Conservation (phyloP, 1,284 basidiomycete species). For the Cutaneotrichosporon curvatum region DNA sequence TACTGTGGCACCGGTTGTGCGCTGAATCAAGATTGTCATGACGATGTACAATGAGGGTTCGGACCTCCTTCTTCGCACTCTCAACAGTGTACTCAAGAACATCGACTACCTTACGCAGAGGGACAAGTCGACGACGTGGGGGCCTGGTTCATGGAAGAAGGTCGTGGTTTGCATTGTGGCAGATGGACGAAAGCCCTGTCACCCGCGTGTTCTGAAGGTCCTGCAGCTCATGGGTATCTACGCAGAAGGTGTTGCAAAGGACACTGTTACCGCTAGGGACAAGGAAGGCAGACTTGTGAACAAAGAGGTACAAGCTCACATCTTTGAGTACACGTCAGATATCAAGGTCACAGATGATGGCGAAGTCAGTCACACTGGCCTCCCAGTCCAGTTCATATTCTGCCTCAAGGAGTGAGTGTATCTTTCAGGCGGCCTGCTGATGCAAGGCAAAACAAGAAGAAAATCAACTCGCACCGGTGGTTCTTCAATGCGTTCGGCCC, state of each 20-base stretch:
- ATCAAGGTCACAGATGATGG: slow-evolving; percentile 62
- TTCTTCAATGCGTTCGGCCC: slow-evolving; percentile 76
- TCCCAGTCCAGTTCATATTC: slow-evolving; percentile 86
- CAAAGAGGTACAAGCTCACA: slow-evolving; percentile 88
- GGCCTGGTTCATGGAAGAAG: slow-evolving; percentile 89
- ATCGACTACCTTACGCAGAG: slow-evolving; percentile 75
- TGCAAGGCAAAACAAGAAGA: slow-evolving; percentile 67
- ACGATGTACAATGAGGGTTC: slow-evolving; percentile 96
- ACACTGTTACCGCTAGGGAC: slow-evolving; percentile 54
- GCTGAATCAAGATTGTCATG: slow-evolving; percentile 62
- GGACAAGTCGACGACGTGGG: slow-evolving; percentile 83
- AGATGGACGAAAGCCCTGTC: slow-evolving; percentile 83
- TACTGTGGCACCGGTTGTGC: background rate
- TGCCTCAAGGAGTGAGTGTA: slow-evolving; percentile 70
- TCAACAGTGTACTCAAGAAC: slow-evolving; percentile 92
- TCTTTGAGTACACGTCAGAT: slow-evolving; percentile 82
- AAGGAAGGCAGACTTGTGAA: slow-evolving; percentile 49
- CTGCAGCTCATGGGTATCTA: slow-evolving; percentile 78
- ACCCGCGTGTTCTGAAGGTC: slow-evolving; percentile 53
- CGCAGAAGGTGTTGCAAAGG: slow-evolving; percentile 91
- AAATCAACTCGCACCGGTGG: slow-evolving; percentile 88
- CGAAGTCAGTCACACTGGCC: slow-evolving; percentile 57
- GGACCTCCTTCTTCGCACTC: slow-evolving; percentile 70
- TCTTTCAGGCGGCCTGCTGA: background rate
- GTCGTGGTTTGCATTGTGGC: slow-evolving; percentile 86